phyloP scores from a whole-genome alignment of 2,329 filamentous ascomycete genomes.

The Didymellaceae sp. region DNA sequence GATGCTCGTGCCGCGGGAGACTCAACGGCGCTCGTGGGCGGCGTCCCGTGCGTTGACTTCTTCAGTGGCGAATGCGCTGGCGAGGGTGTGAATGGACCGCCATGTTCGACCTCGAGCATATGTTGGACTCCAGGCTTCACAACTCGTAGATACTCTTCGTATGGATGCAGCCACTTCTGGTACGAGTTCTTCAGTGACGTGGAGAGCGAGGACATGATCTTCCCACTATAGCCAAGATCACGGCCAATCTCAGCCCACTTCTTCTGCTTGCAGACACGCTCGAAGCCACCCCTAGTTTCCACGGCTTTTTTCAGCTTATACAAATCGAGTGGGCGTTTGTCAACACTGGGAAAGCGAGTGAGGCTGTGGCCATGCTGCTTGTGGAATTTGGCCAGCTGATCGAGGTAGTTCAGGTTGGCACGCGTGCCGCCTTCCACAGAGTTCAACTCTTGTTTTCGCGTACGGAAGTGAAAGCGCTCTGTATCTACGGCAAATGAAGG shows the following conservation, averaged over 20 bases:
- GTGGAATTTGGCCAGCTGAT: conserved; percentile 94
- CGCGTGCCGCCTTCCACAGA: conserved; percentile 99
- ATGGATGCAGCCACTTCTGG: conserved; percentile 94
- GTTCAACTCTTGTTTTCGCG: conserved; percentile 94
- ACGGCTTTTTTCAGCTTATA: conserved; percentile 98
- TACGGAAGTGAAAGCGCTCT: conserved; percentile 97
- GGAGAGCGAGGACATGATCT: conserved; percentile 98
- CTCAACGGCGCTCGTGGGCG: conserved; percentile 62
- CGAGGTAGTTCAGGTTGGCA: conserved; percentile 93
- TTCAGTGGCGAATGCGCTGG: conserved; percentile 78
- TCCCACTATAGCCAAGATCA: conserved; percentile 95
- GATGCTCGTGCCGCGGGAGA: conserved; percentile 71
- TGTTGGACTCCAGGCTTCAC: conserved; percentile 97
- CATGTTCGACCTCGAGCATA: conserved; percentile 90
- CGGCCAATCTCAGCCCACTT: conserved; percentile 99
- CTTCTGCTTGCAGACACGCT: conserved; percentile 95
- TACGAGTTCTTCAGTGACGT: conserved; percentile 98
- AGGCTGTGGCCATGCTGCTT: conserved; percentile 94
- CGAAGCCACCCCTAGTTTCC: conserved; percentile 91
- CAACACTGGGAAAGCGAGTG: conserved; percentile 92
- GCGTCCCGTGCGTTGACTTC: conserved; percentile 56
- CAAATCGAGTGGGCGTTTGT: conserved; percentile 94
- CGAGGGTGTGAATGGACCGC: conserved; percentile 83
- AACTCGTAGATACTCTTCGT: conserved; percentile 89
- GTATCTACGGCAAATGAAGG: conserved; percentile 96